A percentile compares a stretch with the other conserved stretches of the same genome.
phyloP scores from a whole-genome alignment of 2,329 filamentous ascomycete species.

The Ceratocystis diversiconidia region DNA sequence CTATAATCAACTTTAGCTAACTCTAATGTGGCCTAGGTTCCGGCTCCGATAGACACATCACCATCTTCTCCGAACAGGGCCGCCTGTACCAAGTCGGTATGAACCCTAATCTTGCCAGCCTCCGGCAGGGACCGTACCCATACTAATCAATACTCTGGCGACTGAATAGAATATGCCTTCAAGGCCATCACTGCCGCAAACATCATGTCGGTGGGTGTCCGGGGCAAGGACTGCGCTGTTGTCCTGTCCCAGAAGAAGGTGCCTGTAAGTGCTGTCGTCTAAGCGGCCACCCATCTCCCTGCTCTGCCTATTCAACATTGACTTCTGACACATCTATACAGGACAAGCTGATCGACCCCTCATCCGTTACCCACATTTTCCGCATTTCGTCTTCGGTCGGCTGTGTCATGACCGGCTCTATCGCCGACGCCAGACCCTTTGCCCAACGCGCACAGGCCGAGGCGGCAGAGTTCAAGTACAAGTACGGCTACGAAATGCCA shows the following conservation, averaged over 20 bases:
- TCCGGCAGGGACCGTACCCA: not conserved
- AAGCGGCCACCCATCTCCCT: not conserved
- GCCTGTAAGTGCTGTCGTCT: constrained; percentile 50
- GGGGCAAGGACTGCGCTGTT: constrained; percentile 93
- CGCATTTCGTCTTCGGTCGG: constrained; percentile 90
- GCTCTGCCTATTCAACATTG: not conserved
- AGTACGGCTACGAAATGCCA: constrained; percentile 98
- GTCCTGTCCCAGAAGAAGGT: constrained; percentile 99
- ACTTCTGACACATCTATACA: constrained; percentile 28
- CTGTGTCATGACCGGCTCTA: constrained; percentile 96
- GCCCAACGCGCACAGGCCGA: constrained; percentile 87
- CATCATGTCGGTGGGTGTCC: constrained; percentile 92
- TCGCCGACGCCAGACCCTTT: constrained; percentile 88
- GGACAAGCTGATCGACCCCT: constrained; percentile 98
- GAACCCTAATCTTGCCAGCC: constrained; percentile 24
- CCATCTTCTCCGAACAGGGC: constrained; percentile 98
- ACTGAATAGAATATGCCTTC: constrained; percentile 85
- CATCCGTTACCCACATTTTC: constrained; percentile 96
- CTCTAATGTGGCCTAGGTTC: constrained; percentile 24
- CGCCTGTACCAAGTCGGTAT: constrained; percentile 98
- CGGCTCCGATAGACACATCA: constrained; percentile 97
- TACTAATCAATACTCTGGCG: not conserved
- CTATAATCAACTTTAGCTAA: not conserved
- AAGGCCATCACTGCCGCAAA: constrained; percentile 99
- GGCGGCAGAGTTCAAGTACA: constrained; percentile 96